These are phyloP conservation scores for Populus simonii DNA, from an alignment of 345 rosid genomes.

Conservation along the genomic window DNA sequence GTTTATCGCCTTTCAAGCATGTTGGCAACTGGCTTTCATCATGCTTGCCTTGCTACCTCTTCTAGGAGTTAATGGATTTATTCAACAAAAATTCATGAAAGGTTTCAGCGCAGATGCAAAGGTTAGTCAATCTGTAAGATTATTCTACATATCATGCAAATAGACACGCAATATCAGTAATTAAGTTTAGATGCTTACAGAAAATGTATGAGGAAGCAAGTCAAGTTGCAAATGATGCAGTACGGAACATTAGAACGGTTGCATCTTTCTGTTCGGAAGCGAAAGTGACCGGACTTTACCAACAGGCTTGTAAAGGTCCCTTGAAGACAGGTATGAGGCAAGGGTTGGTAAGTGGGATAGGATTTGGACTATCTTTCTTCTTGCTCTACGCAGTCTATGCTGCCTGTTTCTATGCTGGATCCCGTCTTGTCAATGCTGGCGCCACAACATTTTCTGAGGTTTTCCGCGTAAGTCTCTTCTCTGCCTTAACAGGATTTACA, in stretches of 20 bases:
- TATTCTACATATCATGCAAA: no score
- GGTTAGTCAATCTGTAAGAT: background rate
- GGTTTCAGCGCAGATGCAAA: constrained; percentile 17
- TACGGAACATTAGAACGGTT: constrained; percentile 17
- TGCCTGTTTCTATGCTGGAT: constrained; percentile 17
- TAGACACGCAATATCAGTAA: no score
- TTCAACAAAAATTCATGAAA: constrained; percentile 6
- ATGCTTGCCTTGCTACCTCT: constrained; percentile 12
- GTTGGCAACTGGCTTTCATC: constrained; percentile 11
- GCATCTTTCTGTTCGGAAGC: constrained; percentile 23
- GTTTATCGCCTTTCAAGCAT: constrained; percentile 6
- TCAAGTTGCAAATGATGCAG: constrained; percentile 20
- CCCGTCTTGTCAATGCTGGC: constrained; percentile 9
- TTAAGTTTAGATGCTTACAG: constrained; percentile 1
- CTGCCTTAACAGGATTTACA: background rate
- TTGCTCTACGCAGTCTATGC: constrained; percentile 11
- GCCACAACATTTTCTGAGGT: constrained; percentile 7
- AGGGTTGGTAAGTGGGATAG: constrained; percentile 15
- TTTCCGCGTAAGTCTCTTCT: constrained; percentile 13
- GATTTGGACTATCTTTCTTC: constrained; percentile 19
- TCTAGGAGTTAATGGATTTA: constrained; percentile 9
- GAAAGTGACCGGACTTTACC: constrained; percentile 18
- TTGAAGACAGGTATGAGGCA: constrained; percentile 7
- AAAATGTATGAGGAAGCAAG: constrained; percentile 15
- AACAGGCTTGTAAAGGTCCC: constrained; percentile 17